Base-by-base conservation (phyloP, 2,329 filamentous ascomycete species). In the Immersiporthe knoxdaviesiana region DNA sequence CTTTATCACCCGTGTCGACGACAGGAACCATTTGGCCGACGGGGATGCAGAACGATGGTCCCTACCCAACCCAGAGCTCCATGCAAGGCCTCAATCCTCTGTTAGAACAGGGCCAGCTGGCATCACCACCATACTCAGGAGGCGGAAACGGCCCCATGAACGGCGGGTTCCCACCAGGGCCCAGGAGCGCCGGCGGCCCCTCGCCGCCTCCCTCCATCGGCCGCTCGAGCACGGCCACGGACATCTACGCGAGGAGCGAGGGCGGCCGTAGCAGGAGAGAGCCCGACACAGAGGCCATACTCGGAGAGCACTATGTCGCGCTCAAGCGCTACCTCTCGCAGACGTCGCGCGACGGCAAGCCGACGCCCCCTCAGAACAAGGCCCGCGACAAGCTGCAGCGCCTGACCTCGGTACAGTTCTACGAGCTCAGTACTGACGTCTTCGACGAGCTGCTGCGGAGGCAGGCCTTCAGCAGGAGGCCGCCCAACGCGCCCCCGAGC, bases 341-440 rank as follows among this genome's bases (percentile, higher is more conserved):
- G 72, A 90, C 88, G 56, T 86, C 89, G 68, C 90, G 90, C 76
- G 92, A 97, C 78, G 92, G 94, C 74, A 89, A 91, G 77, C 86
- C 87, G 61, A 91, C 91, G 72, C 87, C 89, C 63, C 91, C 90
- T 65, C 90, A 93, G 37, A 97, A 97, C 81, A 91, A 94, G 80
- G 96, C 96, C 68, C 91, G 94, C 76, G 96, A 98, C 81, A 99
- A 99, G 84, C 86, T 98, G 68, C 85, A 97, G 70, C 90, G 95
- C 70, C 86, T 99, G 65, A 97, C 94, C 0, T 85, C 91, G 1
- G 93, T 97, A 37, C 96, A 99, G 79, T 98, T 99, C 79, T 93
- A 97, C 80, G 96, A 99, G 82, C 87, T 99, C 72, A 97, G 94
- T 81, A 98, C 95, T 69, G 96, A 99, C 81, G 95, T 99, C 54